Base-by-base conservation (phyloP, 768 basidiomycete species). In the Daedaleopsis nitida region DNA sequence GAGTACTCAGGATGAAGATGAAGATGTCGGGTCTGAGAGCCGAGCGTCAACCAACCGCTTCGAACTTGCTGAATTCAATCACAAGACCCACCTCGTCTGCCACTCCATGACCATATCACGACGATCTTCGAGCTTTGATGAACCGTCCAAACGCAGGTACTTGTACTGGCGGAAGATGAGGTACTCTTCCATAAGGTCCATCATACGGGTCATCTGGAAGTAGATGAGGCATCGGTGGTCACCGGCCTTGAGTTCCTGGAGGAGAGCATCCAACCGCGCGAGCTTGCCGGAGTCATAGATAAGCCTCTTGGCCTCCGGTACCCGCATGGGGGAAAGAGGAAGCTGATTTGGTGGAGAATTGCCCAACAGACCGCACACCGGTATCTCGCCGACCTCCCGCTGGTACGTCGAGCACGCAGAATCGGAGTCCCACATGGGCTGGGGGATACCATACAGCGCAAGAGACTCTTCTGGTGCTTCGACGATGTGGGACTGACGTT, bases 151-250 rank as follows among this genome's bases (percentile, higher is more conserved):
- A 39, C 96, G 84, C 17, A 97, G 78, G 71, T 98, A 97, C 74
- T 94, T 96, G 80, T 94, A 94, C 73, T 98, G 96, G 2, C 96
- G 88, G 77, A 91, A 97, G 59, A 97, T 93, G 62, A 99, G 81
- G 73, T 98, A 99, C 73, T 98, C 97, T 74, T 98, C 97, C 86
- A 98, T 96, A 52, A 98, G 80, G 73, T 98, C 96, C 89, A 99
- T 97, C 97, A 98, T 99, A 60, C 90, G 86, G 13, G 96, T 98
- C 97, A 99, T 99, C 75, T 99, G 97, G 87, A 98, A 98, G 77
- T 98, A 99, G 19, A 99, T 83, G 68, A 99, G 76, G 14, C 96
- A 94, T 49, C 95, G 88, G 75, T 99, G 97, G 63, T 96, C 96
- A 1, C 88, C 91, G 38, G 86, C 82, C 76, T 97, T 98, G 59